Evolutionary conservation across 1,284 basidiomycete genomes (phyloP).

Genomic region (Pholiota adiposa): DNA sequence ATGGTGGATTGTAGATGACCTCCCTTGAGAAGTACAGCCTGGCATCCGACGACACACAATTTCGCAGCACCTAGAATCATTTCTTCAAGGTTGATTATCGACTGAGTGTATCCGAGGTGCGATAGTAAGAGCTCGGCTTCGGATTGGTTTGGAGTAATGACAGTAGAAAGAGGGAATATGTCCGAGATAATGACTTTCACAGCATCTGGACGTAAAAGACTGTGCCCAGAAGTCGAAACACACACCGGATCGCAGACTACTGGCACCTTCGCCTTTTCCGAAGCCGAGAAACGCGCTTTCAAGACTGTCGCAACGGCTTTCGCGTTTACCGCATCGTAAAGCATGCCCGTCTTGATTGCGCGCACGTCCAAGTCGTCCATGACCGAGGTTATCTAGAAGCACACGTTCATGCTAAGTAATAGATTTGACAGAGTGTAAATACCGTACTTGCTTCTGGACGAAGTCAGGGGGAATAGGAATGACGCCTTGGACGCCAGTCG

Average conservation of each 20-base stretch:
- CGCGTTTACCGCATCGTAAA: conserved; percentile 57
- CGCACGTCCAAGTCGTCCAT: conserved; percentile 76
- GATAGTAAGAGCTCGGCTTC: conserved; percentile 80
- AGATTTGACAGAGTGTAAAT: background rate
- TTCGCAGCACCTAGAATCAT: conserved; percentile 67
- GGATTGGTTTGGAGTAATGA: conserved; percentile 89
- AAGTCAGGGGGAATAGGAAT: conserved; percentile 71
- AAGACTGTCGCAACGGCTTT: conserved; percentile 51
- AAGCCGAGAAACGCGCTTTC: conserved; percentile 36
- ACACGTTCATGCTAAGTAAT: background rate
- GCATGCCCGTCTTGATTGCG: conserved; percentile 93
- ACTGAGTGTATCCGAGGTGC: conserved; percentile 28
- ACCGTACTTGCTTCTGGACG: conserved; percentile 66
- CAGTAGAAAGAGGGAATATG: conserved; percentile 73
- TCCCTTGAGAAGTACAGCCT: conserved; percentile 84
- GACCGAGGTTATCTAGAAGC: conserved; percentile 67
- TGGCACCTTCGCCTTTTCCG: conserved; percentile 40
- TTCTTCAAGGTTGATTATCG: conserved; percentile 57
- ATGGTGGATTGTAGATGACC: conserved; percentile 70
- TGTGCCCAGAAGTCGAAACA: conserved; percentile 91
- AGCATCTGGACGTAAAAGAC: conserved; percentile 73
- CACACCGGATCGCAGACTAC: conserved; percentile 91
- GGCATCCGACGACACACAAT: conserved; percentile 55
- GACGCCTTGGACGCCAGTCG: conserved; percentile 79
- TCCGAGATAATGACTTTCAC: conserved; percentile 61